Percentiles rank a stretch among this genome's conserved stretches.
Conservation (phyloP, 441 rosid species). For the Croton laevigatus region DNA sequence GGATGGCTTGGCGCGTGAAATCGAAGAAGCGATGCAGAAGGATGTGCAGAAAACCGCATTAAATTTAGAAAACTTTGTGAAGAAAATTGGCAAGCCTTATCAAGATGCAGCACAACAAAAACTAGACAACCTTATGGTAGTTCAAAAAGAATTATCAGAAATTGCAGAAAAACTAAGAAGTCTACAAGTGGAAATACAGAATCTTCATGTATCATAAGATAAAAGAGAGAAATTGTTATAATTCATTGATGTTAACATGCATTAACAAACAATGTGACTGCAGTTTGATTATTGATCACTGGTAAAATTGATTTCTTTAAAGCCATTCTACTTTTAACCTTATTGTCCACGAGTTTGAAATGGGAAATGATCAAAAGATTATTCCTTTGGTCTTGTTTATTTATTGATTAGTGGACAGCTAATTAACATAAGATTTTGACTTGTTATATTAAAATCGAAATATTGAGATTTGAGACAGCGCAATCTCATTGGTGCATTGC, state of each 20-base stretch:
- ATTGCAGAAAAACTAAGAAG: conserved; percentile 33
- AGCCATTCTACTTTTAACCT: not conserved
- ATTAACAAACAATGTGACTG: not conserved
- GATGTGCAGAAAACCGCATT: conserved; percentile 55
- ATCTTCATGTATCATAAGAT: conserved; percentile 48
- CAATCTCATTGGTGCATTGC: not conserved
- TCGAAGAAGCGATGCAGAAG: conserved; percentile 80
- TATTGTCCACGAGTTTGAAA: conserved; percentile 8
- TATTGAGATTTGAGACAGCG: not conserved
- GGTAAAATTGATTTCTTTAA: too few species aligned
- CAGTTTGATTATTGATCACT: too few species aligned
- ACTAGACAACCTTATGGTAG: conserved; percentile 45
- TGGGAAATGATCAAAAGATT: conserved; percentile 11
- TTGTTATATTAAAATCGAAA: not conserved
- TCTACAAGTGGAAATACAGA: conserved; percentile 63
- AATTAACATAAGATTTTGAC: conserved; percentile 3
- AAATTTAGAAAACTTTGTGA: conserved; percentile 45
- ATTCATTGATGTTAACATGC: not conserved
- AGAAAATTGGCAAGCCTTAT: conserved; percentile 23
- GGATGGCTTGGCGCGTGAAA: conserved; percentile 59
- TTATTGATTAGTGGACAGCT: conserved; percentile 1
- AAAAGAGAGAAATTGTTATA: not conserved
- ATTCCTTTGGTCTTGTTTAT: conserved; percentile 16
- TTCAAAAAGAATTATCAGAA: conserved; percentile 52
- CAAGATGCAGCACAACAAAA: conserved; percentile 54